A percentile compares a stretch with the other conserved stretches of the same genome.
phyloP scores from a whole-genome alignment of 495 filamentous ascomycete genomes.

The Talaromyces proteolyticus region DNA sequence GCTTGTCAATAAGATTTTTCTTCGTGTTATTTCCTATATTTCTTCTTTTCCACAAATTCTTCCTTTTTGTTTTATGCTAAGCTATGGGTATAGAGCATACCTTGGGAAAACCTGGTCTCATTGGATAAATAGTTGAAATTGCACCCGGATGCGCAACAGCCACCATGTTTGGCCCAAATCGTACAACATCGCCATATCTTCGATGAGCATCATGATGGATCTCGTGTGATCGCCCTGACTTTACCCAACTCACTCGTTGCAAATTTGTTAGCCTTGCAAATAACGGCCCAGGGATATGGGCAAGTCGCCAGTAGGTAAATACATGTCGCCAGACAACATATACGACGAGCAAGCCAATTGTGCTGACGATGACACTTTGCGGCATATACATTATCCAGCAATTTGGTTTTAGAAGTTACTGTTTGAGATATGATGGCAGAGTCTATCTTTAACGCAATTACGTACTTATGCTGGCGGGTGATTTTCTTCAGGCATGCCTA shows the following conservation, averaged over 20 bases:
- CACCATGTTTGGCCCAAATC: conserved; percentile 49
- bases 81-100: conserved; percentile 2
- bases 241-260: conserved; percentile 20
- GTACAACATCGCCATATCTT: conserved; percentile 48
- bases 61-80: neutral
- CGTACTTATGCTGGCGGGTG: too few species aligned
- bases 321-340: too few species aligned
- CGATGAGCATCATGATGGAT: conserved; percentile 34
- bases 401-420: too few species aligned
- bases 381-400: too few species aligned
- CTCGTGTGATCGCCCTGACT: conserved; percentile 17
- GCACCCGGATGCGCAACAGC: conserved; percentile 40
- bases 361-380: too few species aligned
- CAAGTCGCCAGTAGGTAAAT: conserved; percentile 13
- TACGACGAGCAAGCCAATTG: too few species aligned
- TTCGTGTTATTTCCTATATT: too few species aligned
- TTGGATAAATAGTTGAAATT: conserved; percentile 34
- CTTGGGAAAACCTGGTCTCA: conserved; percentile 16
- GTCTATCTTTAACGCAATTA: too few species aligned
- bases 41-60: too few species aligned
- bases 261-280: conserved; percentile 28
- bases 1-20: too few species aligned
- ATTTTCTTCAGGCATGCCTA: too few species aligned
- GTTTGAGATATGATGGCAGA: too few species aligned
- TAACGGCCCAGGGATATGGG: conserved; percentile 40